phyloP scores from a whole-genome alignment of 2,329 filamentous ascomycete species.

The Biscogniauxia marginata region DNA sequence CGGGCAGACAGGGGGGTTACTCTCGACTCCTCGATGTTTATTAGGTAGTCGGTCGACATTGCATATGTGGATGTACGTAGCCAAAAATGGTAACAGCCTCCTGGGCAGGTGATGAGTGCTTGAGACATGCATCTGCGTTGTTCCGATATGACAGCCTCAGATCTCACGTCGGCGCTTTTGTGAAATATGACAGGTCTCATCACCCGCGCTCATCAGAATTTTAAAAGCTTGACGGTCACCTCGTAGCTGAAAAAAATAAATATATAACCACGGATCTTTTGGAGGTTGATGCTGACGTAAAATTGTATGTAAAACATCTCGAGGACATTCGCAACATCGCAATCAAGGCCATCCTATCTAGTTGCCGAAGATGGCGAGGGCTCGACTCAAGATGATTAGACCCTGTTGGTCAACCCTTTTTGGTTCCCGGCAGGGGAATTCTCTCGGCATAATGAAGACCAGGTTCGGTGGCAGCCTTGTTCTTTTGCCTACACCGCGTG shows the following conservation, averaged over 20 bases:
- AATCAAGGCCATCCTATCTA: neutral
- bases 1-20: neutral
- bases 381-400: neutral
- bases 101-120: constrained; percentile 20
- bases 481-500: neutral
- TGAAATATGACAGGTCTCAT: constrained; percentile 27
- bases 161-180: constrained; percentile 22
- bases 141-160: constrained; percentile 28
- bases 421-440: neutral
- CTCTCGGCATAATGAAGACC: neutral
- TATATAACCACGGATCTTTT: constrained; percentile 1
- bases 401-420: neutral
- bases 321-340: neutral
- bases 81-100: constrained; percentile 26
- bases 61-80: constrained; percentile 14
- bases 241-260: constrained; percentile 4
- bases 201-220: constrained; percentile 18
- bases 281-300: constrained; percentile 9
- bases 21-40: neutral
- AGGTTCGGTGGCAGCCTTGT: neutral
- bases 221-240: constrained; percentile 4
- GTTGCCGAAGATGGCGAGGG: neutral
- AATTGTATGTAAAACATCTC: constrained; percentile 4
- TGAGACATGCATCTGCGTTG: constrained; percentile 32
- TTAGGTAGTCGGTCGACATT: constrained; percentile 1